Evolutionary conservation across 2,329 filamentous ascomycete genomes (phyloP), one percentile per base, ranked within the genome.

Genomic region (Tolypocladium amazonense): DNA sequence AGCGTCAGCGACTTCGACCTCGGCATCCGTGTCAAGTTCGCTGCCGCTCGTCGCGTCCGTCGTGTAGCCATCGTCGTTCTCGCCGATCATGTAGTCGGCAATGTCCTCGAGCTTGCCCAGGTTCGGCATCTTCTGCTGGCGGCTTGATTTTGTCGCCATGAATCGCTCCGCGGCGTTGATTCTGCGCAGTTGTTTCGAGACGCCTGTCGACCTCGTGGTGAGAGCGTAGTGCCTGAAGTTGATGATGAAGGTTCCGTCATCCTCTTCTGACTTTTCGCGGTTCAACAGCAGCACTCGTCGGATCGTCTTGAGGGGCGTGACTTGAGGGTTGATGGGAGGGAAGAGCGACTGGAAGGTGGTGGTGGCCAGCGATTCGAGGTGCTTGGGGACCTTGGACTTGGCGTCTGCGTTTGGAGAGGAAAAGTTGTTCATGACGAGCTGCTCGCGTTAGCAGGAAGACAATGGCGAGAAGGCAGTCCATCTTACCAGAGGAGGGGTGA

Each of bases 391-490:
- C 62, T 88, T 85, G 27, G 85, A 83, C 60, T 81, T 82, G 37
- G 83, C 75, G 60, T 86, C 82, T 53, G 81, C 70, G 38, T 77
- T 79, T 35, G 88, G 82, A 4, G 86, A 88, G 45, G 84, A 84
- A 74, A 99, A 96, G 74, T 96, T 97, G 77, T 99, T 99, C 94
- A 99, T 97, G 65, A 99, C 94, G 53, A 99, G 83, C 84, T 88
- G 62, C 3, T 20, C n/a, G 45, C 43, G 53, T 60, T n/a, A 23
- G 38, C 50, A 33, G 4, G 50, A 12, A 3, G 20, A 14, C 9
- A 15, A 14, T 23, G 9, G 20, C 18, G 7, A 4, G 30, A 9
- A n/a, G 2, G 30, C 15, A 4, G 4, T 37, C 30, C 15, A 14
- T 37, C 77, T 63, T 82, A 88, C 86, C 75, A 97, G 76, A 63